Percentiles rank a stretch among this genome's conserved stretches.
These are phyloP conservation scores for Fraxinus angustifolia DNA, from an alignment of 305 asterid species.

Conservation along the genomic window DNA sequence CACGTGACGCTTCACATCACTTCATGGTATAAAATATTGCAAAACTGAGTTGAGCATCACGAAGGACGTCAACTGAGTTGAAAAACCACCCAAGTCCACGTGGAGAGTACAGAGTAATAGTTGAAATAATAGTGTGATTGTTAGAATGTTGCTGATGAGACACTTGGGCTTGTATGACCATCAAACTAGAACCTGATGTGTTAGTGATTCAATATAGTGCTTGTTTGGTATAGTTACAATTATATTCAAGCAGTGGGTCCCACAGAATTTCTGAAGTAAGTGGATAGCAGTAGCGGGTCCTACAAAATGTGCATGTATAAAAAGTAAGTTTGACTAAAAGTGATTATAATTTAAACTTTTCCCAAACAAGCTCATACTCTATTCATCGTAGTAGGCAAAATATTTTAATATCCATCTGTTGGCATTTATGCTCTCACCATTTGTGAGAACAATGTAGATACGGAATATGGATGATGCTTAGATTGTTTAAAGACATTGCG, in stretches of 20 bases:
- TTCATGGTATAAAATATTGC: neutral
- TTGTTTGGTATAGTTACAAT: neutral
- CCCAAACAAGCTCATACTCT: neutral
- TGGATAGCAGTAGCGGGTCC: neutral
- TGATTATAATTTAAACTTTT: neutral
- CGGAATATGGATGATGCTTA: neutral
- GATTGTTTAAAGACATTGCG: neutral
- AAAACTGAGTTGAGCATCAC: neutral
- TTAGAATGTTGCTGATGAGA: neutral
- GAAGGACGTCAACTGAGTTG: neutral
- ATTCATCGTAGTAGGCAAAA: neutral
- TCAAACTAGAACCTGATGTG: neutral
- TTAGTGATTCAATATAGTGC: neutral
- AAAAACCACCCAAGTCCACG: neutral
- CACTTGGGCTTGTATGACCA: neutral
- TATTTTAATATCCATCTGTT: neutral
- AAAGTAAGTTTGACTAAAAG: neutral
- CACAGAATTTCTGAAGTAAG: neutral
- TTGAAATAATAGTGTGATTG: neutral
- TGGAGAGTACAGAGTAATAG: neutral
- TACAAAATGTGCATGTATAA: neutral
- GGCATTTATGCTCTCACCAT: neutral
- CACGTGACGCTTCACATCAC: neutral
- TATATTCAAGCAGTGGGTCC: neutral
- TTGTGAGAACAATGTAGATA: neutral